phyloP scores from a whole-genome alignment of 768 basidiomycete species.

The Fibroporia radiculosa region DNA sequence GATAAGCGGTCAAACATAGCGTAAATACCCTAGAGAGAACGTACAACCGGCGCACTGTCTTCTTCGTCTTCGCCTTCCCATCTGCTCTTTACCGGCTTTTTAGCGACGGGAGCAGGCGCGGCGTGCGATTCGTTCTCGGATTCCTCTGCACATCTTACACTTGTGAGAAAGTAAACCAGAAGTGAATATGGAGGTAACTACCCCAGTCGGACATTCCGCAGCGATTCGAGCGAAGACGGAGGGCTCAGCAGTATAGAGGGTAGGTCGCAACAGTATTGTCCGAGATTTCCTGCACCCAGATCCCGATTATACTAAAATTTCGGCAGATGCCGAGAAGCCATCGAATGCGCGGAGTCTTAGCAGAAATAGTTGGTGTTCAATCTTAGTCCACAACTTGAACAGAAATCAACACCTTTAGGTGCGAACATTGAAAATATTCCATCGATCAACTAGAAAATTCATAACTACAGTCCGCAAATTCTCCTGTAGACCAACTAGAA shows the following conservation, averaged over 20 bases:
- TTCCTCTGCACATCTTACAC: constrained; percentile 27
- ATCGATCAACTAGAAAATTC: too few species aligned
- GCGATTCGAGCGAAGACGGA: background rate
- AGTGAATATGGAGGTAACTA: constrained; percentile 14
- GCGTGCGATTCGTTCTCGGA: constrained; percentile 30
- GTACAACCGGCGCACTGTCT: constrained; percentile 65
- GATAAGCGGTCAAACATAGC: background rate
- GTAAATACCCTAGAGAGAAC: constrained; percentile 21
- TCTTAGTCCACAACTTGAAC: too few species aligned
- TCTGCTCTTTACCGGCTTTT: constrained; percentile 41
- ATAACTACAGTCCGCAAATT: too few species aligned
- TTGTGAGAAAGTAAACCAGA: constrained; percentile 1
- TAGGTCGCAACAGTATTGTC: too few species aligned
- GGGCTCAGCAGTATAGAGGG: background rate
- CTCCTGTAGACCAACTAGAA: too few species aligned
- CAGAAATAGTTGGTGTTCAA: too few species aligned
- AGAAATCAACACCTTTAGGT: too few species aligned
- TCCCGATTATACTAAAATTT: too few species aligned
- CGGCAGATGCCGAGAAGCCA: too few species aligned
- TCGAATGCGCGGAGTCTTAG: too few species aligned
- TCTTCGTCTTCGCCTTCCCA: constrained; percentile 95
- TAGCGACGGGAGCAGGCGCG: constrained; percentile 16
- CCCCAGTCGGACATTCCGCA: constrained; percentile 41
- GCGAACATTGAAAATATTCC: too few species aligned
- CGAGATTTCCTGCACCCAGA: too few species aligned